These are phyloP conservation scores for Thielaviopsis punctulata DNA, from an alignment of 2,329 filamentous ascomycete genomes.

Conservation along the genomic window DNA sequence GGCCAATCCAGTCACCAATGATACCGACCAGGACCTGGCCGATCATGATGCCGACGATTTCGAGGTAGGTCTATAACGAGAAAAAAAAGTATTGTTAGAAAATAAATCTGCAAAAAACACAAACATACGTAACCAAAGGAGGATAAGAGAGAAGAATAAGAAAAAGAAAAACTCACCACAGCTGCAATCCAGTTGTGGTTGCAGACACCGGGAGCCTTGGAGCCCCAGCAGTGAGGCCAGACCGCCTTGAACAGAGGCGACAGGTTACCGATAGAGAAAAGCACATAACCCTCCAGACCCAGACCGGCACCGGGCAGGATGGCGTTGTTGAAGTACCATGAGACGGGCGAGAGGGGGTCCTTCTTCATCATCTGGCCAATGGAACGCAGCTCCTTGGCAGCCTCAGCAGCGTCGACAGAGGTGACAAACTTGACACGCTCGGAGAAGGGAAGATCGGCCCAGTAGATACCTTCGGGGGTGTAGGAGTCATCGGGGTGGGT, in stretches of 20 bases:
- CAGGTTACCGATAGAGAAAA: slow-evolving; percentile 93
- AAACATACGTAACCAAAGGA: too few relatives aligned
- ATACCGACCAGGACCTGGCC: slow-evolving; percentile 80
- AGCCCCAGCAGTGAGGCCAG: slow-evolving; percentile 65
- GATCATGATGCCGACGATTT: slow-evolving; percentile 87
- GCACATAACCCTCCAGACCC: slow-evolving; percentile 82
- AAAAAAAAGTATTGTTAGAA: background rate
- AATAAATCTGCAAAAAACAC: background rate
- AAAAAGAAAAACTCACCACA: slow-evolving; percentile 25
- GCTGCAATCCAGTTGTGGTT: slow-evolving; percentile 64
- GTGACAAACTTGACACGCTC: slow-evolving; percentile 61
- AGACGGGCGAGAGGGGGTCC: slow-evolving; percentile 69
- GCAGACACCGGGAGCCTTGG: slow-evolving; percentile 38
- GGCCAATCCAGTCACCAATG: slow-evolving; percentile 58
- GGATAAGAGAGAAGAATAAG: background rate
- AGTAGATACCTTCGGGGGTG: slow-evolving; percentile 68
- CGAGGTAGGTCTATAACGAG: slow-evolving; percentile 58
- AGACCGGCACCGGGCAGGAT: slow-evolving; percentile 85
- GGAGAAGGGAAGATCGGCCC: slow-evolving; percentile 64
- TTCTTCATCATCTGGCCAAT: slow-evolving; percentile 71
- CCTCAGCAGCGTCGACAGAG: slow-evolving; percentile 54
- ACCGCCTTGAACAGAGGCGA: slow-evolving; percentile 60
- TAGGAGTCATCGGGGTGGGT: slow-evolving; percentile 83
- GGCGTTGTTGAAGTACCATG: slow-evolving; percentile 78
- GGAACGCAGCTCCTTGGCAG: slow-evolving; percentile 44